Percentiles rank a stretch among this genome's conserved stretches.
Conservation (phyloP, 2,329 filamentous ascomycete genomes). For the Fusarium sp. region DNA sequence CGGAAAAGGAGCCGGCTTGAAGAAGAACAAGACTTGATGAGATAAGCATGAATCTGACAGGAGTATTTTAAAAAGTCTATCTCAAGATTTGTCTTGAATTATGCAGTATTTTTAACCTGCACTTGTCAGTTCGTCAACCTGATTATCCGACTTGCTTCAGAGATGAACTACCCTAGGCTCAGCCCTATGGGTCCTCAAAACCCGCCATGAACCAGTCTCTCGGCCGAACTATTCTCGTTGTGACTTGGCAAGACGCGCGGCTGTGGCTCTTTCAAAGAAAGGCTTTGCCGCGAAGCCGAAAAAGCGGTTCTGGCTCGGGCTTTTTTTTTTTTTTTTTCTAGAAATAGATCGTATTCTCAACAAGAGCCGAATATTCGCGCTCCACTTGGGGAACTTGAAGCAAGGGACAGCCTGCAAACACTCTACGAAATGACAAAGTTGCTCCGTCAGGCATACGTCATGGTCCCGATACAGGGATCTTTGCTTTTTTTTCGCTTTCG, state of each 20-base stretch:
- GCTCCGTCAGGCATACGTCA: constrained; percentile 36
- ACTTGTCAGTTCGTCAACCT: not conserved
- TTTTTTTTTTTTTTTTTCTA: constrained; percentile 4
- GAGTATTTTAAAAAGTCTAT: not conserved
- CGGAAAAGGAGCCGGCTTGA: not conserved
- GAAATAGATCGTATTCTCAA: constrained; percentile 22
- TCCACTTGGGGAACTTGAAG: not conserved
- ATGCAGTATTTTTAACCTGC: not conserved
- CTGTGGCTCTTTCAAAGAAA: not conserved
- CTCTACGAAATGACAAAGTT: constrained; percentile 6
- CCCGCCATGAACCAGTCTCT: not conserved
- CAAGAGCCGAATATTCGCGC: constrained; percentile 10
- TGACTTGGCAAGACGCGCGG: constrained; percentile 3
- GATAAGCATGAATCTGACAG: not conserved
- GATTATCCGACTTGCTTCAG: not conserved
- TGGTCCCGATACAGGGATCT: not conserved
- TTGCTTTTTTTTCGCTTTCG: not conserved
- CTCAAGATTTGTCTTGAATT: not conserved
- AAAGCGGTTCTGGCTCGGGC: constrained; percentile 1
- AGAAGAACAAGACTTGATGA: not conserved
- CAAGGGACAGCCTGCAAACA: constrained; percentile 32
- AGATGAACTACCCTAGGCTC: not conserved
- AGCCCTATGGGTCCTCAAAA: not conserved
- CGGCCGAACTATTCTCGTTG: constrained; percentile 1
- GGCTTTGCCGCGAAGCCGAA: constrained; percentile 5